phyloP scores from a whole-genome alignment of 305 asterid species.

The Stenogyne calaminthoides region DNA sequence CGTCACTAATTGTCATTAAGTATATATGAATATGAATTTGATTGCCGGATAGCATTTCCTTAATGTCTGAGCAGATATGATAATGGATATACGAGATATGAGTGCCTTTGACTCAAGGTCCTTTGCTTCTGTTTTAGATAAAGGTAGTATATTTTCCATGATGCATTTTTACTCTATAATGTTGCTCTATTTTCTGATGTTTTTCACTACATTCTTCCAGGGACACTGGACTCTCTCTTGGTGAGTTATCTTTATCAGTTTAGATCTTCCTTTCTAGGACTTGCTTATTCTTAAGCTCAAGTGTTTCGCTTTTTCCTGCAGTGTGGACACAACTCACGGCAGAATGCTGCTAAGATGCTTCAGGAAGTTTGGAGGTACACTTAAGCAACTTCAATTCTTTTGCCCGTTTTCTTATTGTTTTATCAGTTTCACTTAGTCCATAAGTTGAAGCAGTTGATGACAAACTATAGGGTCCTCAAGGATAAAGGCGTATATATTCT shows the following conservation, averaged over 20 bases:
- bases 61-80: conserved; percentile 53
- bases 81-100: conserved; percentile 75
- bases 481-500: conserved; percentile 77
- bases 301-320: conserved; percentile 31
- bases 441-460: conserved; percentile 69
- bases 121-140: conserved; percentile 68
- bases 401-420: conserved; percentile 31
- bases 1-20: background rate
- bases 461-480: conserved; percentile 81
- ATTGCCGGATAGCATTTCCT: conserved; percentile 30
- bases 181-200: conserved; percentile 39
- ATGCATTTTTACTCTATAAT: conserved; percentile 20
- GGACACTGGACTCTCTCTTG: conserved; percentile 80
- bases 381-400: conserved; percentile 26
- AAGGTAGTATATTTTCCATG: conserved; percentile 49
- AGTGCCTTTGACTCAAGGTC: conserved; percentile 50
- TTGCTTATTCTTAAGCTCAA: conserved; percentile 27
- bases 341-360: conserved; percentile 75
- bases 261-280: conserved; percentile 10
- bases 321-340: conserved; percentile 65
- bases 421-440: conserved; percentile 45
- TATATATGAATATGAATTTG: background rate
- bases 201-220: conserved; percentile 45
- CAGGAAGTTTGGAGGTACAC: conserved; percentile 69
- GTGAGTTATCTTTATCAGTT: conserved; percentile 43